Conservation (phyloP, 2,329 filamentous ascomycete genomes). For the Fusarium algeriense region DNA sequence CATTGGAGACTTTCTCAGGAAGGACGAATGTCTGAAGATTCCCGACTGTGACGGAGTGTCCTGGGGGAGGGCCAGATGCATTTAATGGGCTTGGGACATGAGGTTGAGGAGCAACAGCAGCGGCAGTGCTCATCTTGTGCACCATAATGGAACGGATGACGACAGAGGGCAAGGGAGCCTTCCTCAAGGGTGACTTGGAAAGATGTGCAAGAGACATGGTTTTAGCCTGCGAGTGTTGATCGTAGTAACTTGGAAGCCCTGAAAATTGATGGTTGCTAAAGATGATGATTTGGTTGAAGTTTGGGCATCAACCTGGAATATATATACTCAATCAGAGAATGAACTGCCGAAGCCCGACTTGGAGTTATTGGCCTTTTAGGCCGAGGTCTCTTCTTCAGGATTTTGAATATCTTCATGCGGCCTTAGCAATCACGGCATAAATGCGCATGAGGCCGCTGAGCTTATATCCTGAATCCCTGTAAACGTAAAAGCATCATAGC, state of each 20-base stretch:
- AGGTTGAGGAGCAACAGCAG: not conserved
- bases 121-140: conserved; percentile 1
- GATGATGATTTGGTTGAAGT: not conserved
- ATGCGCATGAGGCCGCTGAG: not conserved
- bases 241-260: too few species aligned
- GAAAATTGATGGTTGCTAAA: not conserved
- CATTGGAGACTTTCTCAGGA: conserved; percentile 53
- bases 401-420: too few species aligned
- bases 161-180: not conserved
- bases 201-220: not conserved
- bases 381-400: too few species aligned
- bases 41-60: conserved; percentile 42
- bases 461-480: not conserved
- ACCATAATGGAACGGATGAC: not conserved
- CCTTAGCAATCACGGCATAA: too few species aligned
- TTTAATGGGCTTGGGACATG: not conserved
- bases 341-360: not conserved
- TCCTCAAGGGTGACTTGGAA: not conserved
- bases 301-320: not conserved
- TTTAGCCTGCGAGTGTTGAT: not conserved
- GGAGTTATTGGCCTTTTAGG: too few species aligned
- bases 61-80: conserved; percentile 45
- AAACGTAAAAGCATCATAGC: not conserved
- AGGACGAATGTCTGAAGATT: conserved; percentile 58
- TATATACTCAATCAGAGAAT: not conserved